Evolutionary conservation across 441 rosid species (phyloP), one percentile per base, ranked within the genome.

Genomic region (Melastoma candidum): DNA sequence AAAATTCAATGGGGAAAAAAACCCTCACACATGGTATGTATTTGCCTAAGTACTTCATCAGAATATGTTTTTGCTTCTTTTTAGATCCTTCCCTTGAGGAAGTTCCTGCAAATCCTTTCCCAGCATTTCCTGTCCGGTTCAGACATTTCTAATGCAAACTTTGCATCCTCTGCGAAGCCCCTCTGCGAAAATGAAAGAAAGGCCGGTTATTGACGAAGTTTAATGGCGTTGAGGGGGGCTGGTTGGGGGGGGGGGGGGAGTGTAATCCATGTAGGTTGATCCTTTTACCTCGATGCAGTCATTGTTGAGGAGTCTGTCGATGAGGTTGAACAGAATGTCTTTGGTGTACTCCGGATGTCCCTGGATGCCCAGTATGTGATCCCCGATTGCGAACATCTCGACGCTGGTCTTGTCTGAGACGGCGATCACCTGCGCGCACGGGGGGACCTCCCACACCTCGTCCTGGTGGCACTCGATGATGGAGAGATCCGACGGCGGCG

Each of bases 341-440:
- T 79, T 81, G 67, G 87, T 79, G 77, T 90, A 84, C 70, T 90
- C 97, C 0, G 92, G 95, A 60, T 90, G 94, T 1, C 95, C 95
- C 71, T 90, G 97, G 61, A 90, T 86, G 17, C 94, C 89, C 26
- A 84, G 57, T 6, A 90, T 68, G 48, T 71, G 94, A 13, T 73
- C 71, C 7, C 73, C 89, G 12, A 86, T 60, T 0, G 57, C 41
- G 51, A 80, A 86, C 84, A 85, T 82, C 60, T 89, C 97, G 0
- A 89, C 83, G 1, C 88, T 74, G 10, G 83, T 85, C 54, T 78
- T 76, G 51, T 85, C 90, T 0, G 95, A 90, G 60, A 71, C 77
- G 0, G 84, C 97, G 32, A 90, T 71, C 41, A 86, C 78, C 48
- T 71, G 67, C 12, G 90, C 94, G 25, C 80, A 86, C 22, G 59